These are phyloP conservation scores for Stentor roeselii DNA, from an alignment of 73 alveolate genomes.

Conservation along the genomic window DNA sequence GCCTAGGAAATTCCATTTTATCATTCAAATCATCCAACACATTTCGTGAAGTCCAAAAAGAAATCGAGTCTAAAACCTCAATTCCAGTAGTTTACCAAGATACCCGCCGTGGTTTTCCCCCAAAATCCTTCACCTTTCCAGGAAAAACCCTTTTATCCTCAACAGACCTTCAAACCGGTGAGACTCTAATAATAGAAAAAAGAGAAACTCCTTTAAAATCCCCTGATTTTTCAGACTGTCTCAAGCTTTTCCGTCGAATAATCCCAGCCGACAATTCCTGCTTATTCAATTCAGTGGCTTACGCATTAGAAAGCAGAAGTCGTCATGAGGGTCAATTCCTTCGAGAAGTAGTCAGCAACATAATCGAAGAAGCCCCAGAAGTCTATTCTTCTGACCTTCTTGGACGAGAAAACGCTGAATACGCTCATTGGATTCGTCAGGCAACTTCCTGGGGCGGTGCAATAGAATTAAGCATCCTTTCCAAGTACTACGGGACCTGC, in stretches of 20 bases:
- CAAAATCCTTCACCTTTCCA: background rate
- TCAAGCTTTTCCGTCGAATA: slow-evolving; percentile 49
- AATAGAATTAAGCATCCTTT: slow-evolving; percentile 72
- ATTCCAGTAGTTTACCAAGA: background rate
- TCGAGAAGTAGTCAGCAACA: slow-evolving; percentile 60
- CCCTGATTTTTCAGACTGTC: background rate
- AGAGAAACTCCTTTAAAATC: background rate
- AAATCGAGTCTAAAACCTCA: background rate
- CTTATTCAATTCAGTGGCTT: slow-evolving; percentile 73
- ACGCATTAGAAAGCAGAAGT: slow-evolving; percentile 60
- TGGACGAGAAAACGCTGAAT: slow-evolving; percentile 54
- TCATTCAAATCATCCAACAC: background rate
- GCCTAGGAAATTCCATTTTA: background rate
- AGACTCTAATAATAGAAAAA: slow-evolving; percentile 7
- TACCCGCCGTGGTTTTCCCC: background rate
- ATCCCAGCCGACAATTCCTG: slow-evolving; percentile 90
- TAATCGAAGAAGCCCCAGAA: slow-evolving; percentile 53
- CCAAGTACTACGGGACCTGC: slow-evolving; percentile 62
- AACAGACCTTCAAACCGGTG: background rate
- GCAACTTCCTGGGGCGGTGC: slow-evolving; percentile 94
- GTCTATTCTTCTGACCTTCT: slow-evolving; percentile 57
- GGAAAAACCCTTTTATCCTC: background rate
- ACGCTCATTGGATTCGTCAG: slow-evolving; percentile 66
- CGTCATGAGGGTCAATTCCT: slow-evolving; percentile 40
- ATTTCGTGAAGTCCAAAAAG: background rate